A percentile compares a stretch with the other conserved stretches of the same genome.
phyloP scores from a whole-genome alignment of 345 rosid genomes.

The Citropsis articulata region DNA sequence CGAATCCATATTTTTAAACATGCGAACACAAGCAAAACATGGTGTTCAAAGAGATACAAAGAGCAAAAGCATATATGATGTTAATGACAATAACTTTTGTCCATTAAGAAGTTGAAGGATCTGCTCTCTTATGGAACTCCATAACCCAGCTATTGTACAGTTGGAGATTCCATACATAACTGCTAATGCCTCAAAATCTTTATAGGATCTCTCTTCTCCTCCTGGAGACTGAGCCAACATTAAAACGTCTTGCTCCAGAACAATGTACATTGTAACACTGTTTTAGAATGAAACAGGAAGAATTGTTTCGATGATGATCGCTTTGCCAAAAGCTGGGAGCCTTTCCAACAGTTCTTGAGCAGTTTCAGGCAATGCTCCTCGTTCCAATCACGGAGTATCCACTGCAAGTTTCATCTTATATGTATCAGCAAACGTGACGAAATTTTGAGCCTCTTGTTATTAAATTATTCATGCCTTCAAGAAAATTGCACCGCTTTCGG shows the following conservation, averaged over 20 bases:
- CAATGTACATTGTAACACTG: conserved; percentile 27
- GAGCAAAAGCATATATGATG: no score
- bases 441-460: no score
- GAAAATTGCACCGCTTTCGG: conserved; percentile 37
- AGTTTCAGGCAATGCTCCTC: conserved; percentile 41
- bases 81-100: no score
- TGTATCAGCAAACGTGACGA: no score
- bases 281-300: conserved; percentile 23
- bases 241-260: conserved; percentile 31
- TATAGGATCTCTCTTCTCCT: conserved; percentile 43
- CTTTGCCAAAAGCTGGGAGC: conserved; percentile 38
- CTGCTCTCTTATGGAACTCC: not conserved
- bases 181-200: conserved; percentile 42
- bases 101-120: no score
- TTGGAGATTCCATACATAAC: conserved; percentile 31
- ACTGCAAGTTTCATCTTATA: conserved; percentile 11
- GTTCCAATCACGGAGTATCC: conserved; percentile 42
- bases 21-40: no score
- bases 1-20: no score
- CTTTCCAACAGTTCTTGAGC: conserved; percentile 42
- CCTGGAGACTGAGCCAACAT: conserved; percentile 42
- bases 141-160: conserved; percentile 4
- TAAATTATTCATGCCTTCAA: conserved; percentile 46
- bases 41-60: no score
- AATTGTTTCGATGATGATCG: conserved; percentile 38